These are phyloP conservation scores for Rhizopogon vulgaris DNA, from an alignment of 768 basidiomycete species.

Conservation along the genomic window DNA sequence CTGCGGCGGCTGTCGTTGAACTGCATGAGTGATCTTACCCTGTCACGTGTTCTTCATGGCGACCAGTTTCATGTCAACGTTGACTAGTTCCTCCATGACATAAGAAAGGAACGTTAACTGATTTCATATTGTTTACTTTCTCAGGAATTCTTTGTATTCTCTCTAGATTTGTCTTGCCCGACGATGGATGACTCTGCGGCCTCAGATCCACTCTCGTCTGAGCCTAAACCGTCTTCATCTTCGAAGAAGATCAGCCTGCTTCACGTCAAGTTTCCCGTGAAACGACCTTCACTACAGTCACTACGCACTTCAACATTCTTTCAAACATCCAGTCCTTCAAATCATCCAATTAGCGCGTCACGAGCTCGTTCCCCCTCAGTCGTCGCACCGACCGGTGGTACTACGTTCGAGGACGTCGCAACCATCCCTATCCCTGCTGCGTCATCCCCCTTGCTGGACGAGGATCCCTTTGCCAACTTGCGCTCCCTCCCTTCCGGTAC, in stretches of 20 bases:
- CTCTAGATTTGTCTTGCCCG: background rate
- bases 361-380: constrained; percentile 13
- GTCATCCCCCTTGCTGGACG: constrained; percentile 42
- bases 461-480: constrained; percentile 71
- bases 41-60: constrained; percentile 7
- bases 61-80: background rate
- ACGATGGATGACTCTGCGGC: constrained; percentile 3
- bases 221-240: background rate
- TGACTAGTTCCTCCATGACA: constrained; percentile 4
- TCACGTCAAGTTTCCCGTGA: constrained; percentile 36
- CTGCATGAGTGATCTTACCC: too few relatives aligned
- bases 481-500: constrained; percentile 18
- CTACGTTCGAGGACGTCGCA: background rate
- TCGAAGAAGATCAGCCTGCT: constrained; percentile 6
- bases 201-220: background rate
- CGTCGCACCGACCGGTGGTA: background rate
- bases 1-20: too few relatives aligned
- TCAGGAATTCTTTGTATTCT: constrained; percentile 2
- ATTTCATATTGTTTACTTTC: background rate
- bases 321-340: constrained; percentile 34
- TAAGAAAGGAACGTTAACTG: background rate
- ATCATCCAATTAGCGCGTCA: constrained; percentile 16
- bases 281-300: constrained; percentile 48
- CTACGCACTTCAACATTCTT: constrained; percentile 34
- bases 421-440: constrained; percentile 2